Percentiles rank a stretch among this genome's conserved stretches.
phyloP scores from a whole-genome alignment of 768 basidiomycete species.

The Phallus indusiatus region DNA sequence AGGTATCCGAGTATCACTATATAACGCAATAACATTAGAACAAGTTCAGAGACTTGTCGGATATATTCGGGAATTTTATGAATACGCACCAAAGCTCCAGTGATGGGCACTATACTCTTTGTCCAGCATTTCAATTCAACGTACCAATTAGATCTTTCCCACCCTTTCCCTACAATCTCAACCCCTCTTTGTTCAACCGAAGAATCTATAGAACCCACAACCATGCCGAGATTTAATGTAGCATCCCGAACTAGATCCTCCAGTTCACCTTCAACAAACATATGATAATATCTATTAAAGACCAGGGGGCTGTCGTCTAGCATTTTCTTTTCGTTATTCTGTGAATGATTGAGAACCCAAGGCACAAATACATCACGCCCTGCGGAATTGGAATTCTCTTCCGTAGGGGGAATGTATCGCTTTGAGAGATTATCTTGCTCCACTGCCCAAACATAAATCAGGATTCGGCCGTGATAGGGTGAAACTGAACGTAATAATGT shows the following conservation, averaged over 20 bases:
- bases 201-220: conserved; percentile 31
- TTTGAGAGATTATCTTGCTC: conserved; percentile 87
- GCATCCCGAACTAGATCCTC: conserved; percentile 50
- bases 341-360: conserved; percentile 51
- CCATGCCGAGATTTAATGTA: conserved; percentile 44
- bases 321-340: conserved; percentile 20
- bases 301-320: conserved; percentile 28
- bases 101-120: neutral
- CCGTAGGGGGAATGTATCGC: conserved; percentile 43
- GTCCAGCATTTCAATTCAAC: conserved; percentile 64
- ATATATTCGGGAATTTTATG: conserved; percentile 47
- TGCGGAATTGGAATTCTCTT: conserved; percentile 15
- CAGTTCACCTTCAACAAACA: conserved; percentile 83
- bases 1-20: conserved; percentile 79
- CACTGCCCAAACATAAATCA: conserved; percentile 96
- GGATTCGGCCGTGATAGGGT: conserved; percentile 58
- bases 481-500: conserved; percentile 58
- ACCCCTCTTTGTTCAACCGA: conserved; percentile 33
- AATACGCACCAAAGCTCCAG: neutral
- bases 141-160: conserved; percentile 88
- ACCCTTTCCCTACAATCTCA: conserved; percentile 62
- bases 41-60: conserved; percentile 51
- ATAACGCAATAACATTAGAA: conserved; percentile 80
- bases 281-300: conserved; percentile 91
- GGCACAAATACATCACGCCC: conserved; percentile 87